These are phyloP conservation scores for Herpetomonas tarakana DNA, from an alignment of 208 protist genomes.

Conservation along the genomic window DNA sequence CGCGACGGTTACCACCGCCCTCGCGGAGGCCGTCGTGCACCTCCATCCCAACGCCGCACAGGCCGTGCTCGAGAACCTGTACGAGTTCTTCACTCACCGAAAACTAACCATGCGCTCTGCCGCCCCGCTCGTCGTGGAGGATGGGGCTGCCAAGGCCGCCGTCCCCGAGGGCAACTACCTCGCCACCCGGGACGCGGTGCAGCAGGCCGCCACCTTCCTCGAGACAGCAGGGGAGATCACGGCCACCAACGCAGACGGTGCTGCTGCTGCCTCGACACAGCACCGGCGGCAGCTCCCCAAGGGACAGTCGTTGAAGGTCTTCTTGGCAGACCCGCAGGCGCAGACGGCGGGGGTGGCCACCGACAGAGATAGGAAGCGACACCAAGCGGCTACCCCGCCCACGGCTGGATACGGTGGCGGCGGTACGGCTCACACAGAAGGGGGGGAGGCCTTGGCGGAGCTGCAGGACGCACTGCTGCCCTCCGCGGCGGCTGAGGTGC, in stretches of 20 bases:
- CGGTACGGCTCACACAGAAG: background rate
- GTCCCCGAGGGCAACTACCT: background rate
- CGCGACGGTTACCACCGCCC: conserved; percentile 25
- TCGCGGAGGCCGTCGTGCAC: conserved; percentile 65
- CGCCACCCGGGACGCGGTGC: background rate
- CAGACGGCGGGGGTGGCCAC: background rate
- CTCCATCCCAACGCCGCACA: conserved; percentile 51
- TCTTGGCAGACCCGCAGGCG: background rate
- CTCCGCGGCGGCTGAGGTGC: conserved; percentile 4
- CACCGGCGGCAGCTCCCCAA: background rate
- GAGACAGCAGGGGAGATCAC: conserved; percentile 8
- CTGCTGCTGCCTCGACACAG: no score
- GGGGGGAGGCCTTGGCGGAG: background rate
- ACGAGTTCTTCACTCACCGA: conserved; percentile 73
- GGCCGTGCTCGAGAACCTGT: conserved; percentile 64
- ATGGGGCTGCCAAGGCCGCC: background rate
- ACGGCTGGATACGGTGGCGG: no score
- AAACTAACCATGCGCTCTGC: conserved; percentile 28
- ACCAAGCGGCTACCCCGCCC: background rate
- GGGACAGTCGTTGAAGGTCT: background rate
- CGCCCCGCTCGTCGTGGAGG: conserved; percentile 4
- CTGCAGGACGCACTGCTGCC: background rate
- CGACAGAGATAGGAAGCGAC: background rate
- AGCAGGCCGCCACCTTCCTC: background rate
- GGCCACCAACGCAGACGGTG: background rate